Base-by-base conservation (phyloP, 176 grass and related monocot genomes). In the Puya raimondii region DNA sequence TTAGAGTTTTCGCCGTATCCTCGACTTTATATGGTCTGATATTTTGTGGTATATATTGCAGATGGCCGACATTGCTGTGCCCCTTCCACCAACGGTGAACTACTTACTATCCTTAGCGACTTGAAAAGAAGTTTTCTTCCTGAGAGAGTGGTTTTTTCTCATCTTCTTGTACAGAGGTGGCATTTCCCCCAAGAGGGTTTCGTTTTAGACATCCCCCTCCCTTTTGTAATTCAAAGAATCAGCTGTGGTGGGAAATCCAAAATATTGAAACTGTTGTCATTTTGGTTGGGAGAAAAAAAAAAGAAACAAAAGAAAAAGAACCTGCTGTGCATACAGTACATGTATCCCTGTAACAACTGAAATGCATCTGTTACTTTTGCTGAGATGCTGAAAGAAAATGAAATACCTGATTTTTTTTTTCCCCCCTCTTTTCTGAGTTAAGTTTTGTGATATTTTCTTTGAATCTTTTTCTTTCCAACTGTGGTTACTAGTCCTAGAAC, bases 21-120 rank as follows among this genome's bases (percentile, higher is more conserved):
- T 17, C 9, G 26, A 25, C 58, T n/a, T 51, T n/a, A 5, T 13
- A 75, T 10, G 49, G 0, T 73, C 54, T 65, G 0, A 17, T 33
- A 47, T n/a, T 18, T 74, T 47, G 33, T 65, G 78, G 70, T 76
- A 5, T 42, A 42, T 42, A 42, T 42, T 8, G 33, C 33, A 91
- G 89, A 80, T 78, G 53, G 82, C 88, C 50, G 70, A 78, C 67
- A 11, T 49, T 50, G 82, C 70, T 66, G 50, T 25, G 6, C n/a
- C 66, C 50, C 2, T 10, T 49, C 64, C 69, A 29, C 65, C 74
- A 15, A 72, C 82, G 69, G 73, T 88, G 61, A 74, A 88, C 20
- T 71, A 78, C 54, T 85, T 91, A 61, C 70, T 91, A 63, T 77
- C 72, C 53, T 80, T 88, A 29, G 72, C 53, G 76, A 65, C 71